Conservation (phyloP, 2,329 filamentous ascomycete genomes). For the Paraconiothyrium sp. region DNA sequence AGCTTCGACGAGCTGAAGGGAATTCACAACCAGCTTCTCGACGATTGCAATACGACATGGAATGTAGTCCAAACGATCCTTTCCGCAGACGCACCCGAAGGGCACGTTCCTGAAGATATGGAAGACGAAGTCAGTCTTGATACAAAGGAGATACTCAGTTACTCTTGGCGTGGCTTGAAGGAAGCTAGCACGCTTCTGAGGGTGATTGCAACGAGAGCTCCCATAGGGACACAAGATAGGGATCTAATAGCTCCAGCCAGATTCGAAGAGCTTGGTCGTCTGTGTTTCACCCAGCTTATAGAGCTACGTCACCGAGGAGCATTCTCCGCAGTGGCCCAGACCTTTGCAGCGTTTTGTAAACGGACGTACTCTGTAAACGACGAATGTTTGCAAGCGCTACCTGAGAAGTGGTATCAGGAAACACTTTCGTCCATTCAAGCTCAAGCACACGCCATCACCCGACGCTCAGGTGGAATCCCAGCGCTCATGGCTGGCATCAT, state of each 20-base stretch:
- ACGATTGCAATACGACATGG: constrained; percentile 78
- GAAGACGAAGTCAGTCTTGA: constrained; percentile 75
- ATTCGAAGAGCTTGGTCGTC: constrained; percentile 72
- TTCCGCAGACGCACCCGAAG: constrained; percentile 94
- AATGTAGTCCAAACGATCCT: constrained; percentile 76
- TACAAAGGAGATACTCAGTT: constrained; percentile 90
- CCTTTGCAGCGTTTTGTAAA: constrained; percentile 83
- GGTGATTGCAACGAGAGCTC: constrained; percentile 50
- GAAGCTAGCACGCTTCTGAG: constrained; percentile 84
- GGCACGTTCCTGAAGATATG: constrained; percentile 80
- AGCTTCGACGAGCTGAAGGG: constrained; percentile 40
- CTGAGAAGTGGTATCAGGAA: constrained; percentile 76
- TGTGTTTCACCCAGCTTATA: constrained; percentile 84
- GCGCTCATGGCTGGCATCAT: constrained; percentile 85
- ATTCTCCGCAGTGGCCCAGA: constrained; percentile 90
- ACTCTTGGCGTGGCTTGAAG: constrained; percentile 93
- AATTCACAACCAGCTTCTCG: constrained; percentile 66
- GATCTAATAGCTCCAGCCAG: constrained; percentile 52
- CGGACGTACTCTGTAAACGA: constrained; percentile 65
- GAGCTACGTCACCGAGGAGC: constrained; percentile 89
- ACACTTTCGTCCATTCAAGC: constrained; percentile 75
- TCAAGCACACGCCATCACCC: constrained; percentile 81
- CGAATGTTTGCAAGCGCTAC: constrained; percentile 56
- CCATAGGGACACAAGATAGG: constrained; percentile 36
- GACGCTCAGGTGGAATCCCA: constrained; percentile 91